Conservation (phyloP, 352 stramenopile genomes). For the Phytopythium montanum region DNA sequence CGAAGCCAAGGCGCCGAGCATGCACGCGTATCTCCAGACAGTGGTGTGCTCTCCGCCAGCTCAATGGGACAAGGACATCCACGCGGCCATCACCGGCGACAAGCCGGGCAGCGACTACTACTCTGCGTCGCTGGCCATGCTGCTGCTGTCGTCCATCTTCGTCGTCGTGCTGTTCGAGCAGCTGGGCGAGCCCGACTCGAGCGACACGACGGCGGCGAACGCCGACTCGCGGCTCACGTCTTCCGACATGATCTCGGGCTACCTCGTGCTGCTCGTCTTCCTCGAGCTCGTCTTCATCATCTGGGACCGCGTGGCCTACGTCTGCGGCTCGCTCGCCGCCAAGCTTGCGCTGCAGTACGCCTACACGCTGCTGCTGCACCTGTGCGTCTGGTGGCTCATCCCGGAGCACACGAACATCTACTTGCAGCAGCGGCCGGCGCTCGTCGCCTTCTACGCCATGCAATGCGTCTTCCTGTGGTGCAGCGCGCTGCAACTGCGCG, state of each 20-base stretch:
- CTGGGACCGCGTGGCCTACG: constrained; percentile 83
- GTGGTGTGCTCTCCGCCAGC: constrained; percentile 60
- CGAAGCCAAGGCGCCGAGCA: constrained; percentile 40
- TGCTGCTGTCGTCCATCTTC: constrained; percentile 65
- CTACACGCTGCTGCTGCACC: constrained; percentile 64
- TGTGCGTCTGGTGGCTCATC: constrained; percentile 76
- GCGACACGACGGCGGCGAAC: constrained; percentile 26
- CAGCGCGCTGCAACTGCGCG: constrained; percentile 76
- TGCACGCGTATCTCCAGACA: constrained; percentile 55
- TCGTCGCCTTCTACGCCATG: constrained; percentile 80
- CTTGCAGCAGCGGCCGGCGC: constrained; percentile 62
- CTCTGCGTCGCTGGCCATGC: constrained; percentile 54
- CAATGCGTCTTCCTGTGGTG: constrained; percentile 81
- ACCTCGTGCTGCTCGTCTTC: constrained; percentile 80
- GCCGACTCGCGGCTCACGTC: constrained; percentile 54
- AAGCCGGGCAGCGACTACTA: constrained; percentile 82
- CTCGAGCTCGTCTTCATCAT: constrained; percentile 80
- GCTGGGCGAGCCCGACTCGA: constrained; percentile 55
- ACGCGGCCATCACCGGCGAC: constrained; percentile 68
- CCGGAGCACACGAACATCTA: constrained; percentile 73
- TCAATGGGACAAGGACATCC: constrained; percentile 86
- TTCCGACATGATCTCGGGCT: constrained; percentile 79
- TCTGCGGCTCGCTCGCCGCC: constrained; percentile 62
- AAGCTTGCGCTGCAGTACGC: constrained; percentile 81
- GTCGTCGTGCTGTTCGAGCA: constrained; percentile 76